phyloP scores from a whole-genome alignment of 2,329 filamentous ascomycete species.

The Scedosporium apiospermum region DNA sequence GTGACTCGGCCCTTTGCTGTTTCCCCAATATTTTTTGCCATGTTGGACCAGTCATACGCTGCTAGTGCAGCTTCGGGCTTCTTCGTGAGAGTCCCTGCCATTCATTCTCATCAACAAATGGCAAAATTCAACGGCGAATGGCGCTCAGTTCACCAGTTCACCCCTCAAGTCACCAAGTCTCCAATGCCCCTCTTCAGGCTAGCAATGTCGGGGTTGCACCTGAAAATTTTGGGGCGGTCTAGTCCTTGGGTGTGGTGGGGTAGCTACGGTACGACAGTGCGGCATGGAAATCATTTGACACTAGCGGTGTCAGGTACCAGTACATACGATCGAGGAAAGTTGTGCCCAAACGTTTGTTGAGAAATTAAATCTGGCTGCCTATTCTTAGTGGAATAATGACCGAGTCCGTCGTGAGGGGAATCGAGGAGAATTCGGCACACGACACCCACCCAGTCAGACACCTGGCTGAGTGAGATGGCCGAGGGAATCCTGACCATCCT shows the following conservation, averaged over 20 bases:
- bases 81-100: neutral
- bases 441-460: neutral
- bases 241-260: slow-evolving; percentile 3
- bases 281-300: neutral
- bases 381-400: neutral
- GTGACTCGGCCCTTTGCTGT: neutral
- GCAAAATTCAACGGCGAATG: neutral
- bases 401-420: neutral
- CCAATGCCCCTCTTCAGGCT: neutral
- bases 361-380: neutral
- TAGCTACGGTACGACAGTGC: neutral
- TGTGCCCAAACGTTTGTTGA: slow-evolving; percentile 2
- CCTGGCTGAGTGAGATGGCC: neutral
- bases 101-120: neutral
- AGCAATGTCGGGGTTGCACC: neutral
- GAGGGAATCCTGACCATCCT: neutral
- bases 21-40: neutral
- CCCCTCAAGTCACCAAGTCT: neutral
- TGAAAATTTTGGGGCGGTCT: slow-evolving; percentile 5
- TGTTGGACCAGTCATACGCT: neutral
- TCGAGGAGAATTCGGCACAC: neutral
- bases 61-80: neutral
- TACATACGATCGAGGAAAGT: neutral
- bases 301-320: slow-evolving; percentile 3
- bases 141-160: neutral